phyloP scores from a whole-genome alignment of 2,329 filamentous ascomycete genomes.

The Alternaria gaisen region DNA sequence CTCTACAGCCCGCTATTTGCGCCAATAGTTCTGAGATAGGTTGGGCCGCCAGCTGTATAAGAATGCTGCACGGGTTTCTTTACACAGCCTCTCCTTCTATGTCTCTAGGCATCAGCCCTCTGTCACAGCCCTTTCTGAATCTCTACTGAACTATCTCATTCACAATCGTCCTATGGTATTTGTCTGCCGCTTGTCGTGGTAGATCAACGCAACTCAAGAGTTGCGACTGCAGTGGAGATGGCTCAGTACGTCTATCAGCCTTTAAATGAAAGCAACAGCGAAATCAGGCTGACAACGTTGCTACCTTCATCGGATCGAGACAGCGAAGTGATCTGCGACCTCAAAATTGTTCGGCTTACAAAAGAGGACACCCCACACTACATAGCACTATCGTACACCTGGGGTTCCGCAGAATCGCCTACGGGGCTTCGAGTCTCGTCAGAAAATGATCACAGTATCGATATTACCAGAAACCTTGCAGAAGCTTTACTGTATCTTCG shows the following conservation, averaged over 20 bases:
- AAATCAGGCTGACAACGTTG: constrained; percentile 1
- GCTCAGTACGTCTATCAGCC: neutral
- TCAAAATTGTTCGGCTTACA: neutral
- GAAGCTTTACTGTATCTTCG: neutral
- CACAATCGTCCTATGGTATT: no score
- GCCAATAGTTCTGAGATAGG: neutral
- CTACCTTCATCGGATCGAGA: neutral
- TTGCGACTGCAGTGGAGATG: neutral
- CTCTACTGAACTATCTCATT: no score
- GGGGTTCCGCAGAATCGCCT: neutral
- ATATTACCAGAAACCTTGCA: neutral
- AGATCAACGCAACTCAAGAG: neutral
- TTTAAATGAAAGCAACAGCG: neutral
- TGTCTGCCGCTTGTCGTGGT: neutral
- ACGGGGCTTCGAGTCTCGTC: neutral
- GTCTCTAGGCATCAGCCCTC: neutral
- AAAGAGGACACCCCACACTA: neutral
- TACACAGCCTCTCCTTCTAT: neutral
- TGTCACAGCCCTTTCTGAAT: neutral
- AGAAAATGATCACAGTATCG: neutral
- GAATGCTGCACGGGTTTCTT: neutral
- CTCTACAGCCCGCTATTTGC: neutral
- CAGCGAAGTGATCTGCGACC: constrained; percentile 4
- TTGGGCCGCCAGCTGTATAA: neutral
- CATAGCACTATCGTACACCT: neutral